Percentiles rank a stretch among this genome's conserved stretches.
These are phyloP conservation scores for Oryza brachyantha DNA, from an alignment of 176 grass and related monocot species.

Conservation along the genomic window DNA sequence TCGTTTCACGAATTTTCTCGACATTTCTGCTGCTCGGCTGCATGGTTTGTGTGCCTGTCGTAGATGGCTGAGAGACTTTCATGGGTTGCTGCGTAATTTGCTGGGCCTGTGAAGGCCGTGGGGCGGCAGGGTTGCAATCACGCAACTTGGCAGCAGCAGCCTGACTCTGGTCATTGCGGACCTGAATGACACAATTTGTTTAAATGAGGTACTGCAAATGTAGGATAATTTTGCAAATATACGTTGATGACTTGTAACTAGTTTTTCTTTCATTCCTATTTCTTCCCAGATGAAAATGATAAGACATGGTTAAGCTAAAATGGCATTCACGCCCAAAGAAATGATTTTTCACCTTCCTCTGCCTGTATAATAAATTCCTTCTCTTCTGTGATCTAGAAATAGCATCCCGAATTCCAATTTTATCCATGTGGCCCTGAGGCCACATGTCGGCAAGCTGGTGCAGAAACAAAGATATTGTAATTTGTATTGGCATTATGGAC, in stretches of 20 bases:
- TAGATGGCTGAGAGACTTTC: neutral
- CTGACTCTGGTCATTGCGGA: constrained; percentile 58
- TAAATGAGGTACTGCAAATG: neutral
- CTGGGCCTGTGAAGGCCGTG: constrained; percentile 11
- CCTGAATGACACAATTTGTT: constrained; percentile 39
- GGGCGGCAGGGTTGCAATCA: constrained; percentile 21
- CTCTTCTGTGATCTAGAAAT: constrained; percentile 68
- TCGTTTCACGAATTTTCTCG: constrained; percentile 18
- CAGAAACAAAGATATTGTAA: constrained; percentile 9
- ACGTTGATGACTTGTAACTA: neutral
- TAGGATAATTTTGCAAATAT: neutral
- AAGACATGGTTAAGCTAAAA: constrained; percentile 7
- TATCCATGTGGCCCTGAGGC: constrained; percentile 86
- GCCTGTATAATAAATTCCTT: constrained; percentile 44
- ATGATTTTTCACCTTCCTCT: constrained; percentile 50
- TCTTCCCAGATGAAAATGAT: too few relatives aligned
- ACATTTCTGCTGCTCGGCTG: constrained; percentile 27
- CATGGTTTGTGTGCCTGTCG: constrained; percentile 22
- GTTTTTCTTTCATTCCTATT: constrained; percentile 4
- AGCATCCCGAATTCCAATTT: constrained; percentile 76
- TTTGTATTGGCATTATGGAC: neutral
- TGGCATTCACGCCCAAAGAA: neutral
- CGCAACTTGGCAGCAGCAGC: constrained; percentile 32
- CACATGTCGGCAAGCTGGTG: constrained; percentile 70
- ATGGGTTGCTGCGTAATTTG: constrained; percentile 8